These are phyloP conservation scores for Lecanicillium sp. DNA, from an alignment of 2,329 filamentous ascomycete species.

Conservation along the genomic window DNA sequence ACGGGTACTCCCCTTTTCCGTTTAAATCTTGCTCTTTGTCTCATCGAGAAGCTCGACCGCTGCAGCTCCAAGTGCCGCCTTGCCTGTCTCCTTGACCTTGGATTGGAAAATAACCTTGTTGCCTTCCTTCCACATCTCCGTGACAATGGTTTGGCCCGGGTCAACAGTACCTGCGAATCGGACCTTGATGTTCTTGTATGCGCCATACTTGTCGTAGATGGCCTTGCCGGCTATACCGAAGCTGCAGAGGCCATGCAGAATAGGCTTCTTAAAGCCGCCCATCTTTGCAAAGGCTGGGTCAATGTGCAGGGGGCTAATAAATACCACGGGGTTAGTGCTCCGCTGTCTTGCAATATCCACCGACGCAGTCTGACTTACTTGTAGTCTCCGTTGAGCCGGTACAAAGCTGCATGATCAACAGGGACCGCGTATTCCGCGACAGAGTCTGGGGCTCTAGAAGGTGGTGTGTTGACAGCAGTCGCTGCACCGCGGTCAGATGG, in stretches of 20 bases:
- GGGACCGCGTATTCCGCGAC: constrained; percentile 82
- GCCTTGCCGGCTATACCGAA: constrained; percentile 90
- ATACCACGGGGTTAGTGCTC: too few relatives aligned
- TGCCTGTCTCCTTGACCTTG: constrained; percentile 86
- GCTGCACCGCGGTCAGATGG: constrained; percentile 68
- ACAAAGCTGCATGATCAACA: constrained; percentile 86
- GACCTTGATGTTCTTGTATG: constrained; percentile 86
- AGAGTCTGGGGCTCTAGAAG: constrained; percentile 66
- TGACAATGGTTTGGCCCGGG: constrained; percentile 78
- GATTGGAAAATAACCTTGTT: constrained; percentile 74
- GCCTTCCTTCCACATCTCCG: constrained; percentile 90
- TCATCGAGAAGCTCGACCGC: constrained; percentile 60
- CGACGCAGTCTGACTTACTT: constrained; percentile 49
- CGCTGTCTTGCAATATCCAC: too few relatives aligned
- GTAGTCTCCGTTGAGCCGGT: constrained; percentile 86
- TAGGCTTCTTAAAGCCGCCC: constrained; percentile 88
- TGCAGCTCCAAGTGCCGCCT: constrained; percentile 73
- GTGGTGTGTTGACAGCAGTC: constrained; percentile 71
- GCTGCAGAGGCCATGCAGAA: constrained; percentile 89
- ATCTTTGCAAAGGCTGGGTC: constrained; percentile 91
- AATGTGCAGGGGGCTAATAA: constrained; percentile 69
- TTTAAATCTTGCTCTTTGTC: constrained; percentile 20
- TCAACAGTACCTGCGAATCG: constrained; percentile 79
- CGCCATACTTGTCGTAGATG: constrained; percentile 65
- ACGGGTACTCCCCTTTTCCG: too few relatives aligned